Evolutionary conservation across 2,329 filamentous ascomycete genomes (phyloP), one percentile per base, ranked within the genome.

Genomic region (Fusarium citri): DNA sequence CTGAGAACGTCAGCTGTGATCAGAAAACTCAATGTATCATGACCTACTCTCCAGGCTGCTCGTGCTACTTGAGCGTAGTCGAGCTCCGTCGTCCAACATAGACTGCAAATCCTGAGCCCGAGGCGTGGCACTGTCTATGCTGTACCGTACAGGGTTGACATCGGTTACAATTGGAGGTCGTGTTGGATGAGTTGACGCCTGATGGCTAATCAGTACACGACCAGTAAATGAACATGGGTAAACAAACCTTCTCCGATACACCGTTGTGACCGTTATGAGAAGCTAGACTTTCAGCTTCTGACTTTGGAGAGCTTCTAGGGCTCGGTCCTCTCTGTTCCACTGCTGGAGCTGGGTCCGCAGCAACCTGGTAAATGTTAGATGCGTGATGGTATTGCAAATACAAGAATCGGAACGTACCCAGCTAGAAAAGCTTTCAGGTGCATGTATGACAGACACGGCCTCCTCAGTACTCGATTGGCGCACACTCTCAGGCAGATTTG

Each of bases 381-480:
- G 22, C 34, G 18, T 37, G 15, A 34, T 49, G 14, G 26, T 23
- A 31, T 57, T 26, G 11, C 22, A 26, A 16, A 26, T 31, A 26
- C 3, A 15, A 49, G 48, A 15, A 18, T 28, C 40, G 11, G 45
- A 43, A 78, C 87, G 77, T 79, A 96, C 93, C 87, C 96, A 97
- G 72, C 88, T 88, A 59, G 89, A 87, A 79, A 96, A 98, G 66
- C 91, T 93, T 69, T 93, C 86, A 0, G 94, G 94, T 18, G 93
- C 93, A 83, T 97, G 94, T 72, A 98, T 97, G 57, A 97, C 94
- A 2, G 94, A 98, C 55, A 93, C 87, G 25, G 94, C 91, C 72
- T 94, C 93, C 71, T 97, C 93, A 66, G 89, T 90, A 25, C 87
- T 86, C 55, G 83, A 82, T 54, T 86, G 85, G 77, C 89, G 83